Base-by-base conservation (phyloP, 805 yeast genomes). In the Candida fluviatilis region DNA sequence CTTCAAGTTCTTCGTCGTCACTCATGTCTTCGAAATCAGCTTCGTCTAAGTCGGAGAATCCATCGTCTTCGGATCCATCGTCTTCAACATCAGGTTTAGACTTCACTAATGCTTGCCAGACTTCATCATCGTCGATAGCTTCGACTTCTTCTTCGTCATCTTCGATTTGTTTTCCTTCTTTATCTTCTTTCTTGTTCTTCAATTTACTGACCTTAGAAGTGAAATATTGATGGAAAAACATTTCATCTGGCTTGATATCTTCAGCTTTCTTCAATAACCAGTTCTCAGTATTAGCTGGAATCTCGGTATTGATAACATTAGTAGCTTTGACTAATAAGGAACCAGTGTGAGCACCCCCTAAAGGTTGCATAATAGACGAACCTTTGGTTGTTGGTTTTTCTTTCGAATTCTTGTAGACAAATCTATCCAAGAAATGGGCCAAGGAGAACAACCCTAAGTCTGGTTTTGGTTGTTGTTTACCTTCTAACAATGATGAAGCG, bases 281-380 rank as follows among this genome's bases (percentile, higher is more conserved):
- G 58, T 89, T 82, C 49, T 83, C 82, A 5, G 93, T 76, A 54
- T 90, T 89, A 3, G 77, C 95, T 2, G 98, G 96, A 11, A 74
- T 56, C n/a, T 70, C 75, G 3, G 59, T 58, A 19, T 55, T 49
- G 13, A 55, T 31, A 18, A 59, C 52, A 41, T 60, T 61, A 4
- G 86, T 75, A n/a, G 87, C 78, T 51, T 70, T 80, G 10, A 84
- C 86, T 48, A 84, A 69, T 37, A 84, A 62, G 4, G 81, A 66
- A 7, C 84, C 86, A 15, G 86, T 81, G 45, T 82, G 84, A 1
- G 80, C 73, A 46, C 96, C 97, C 32, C 95, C 89, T 47, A 93
- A 71, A 36, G 99, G 98, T 70, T 93, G 99, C 98, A 93, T 93
- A 57, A 93, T 90, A 31, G 97, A 88, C 3, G 84, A 71, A 53